Evolutionary conservation across 1,139 yeast genomes (phyloP), one percentile per base, ranked within the genome.

Genomic region (Komagataea norvegica): DNA sequence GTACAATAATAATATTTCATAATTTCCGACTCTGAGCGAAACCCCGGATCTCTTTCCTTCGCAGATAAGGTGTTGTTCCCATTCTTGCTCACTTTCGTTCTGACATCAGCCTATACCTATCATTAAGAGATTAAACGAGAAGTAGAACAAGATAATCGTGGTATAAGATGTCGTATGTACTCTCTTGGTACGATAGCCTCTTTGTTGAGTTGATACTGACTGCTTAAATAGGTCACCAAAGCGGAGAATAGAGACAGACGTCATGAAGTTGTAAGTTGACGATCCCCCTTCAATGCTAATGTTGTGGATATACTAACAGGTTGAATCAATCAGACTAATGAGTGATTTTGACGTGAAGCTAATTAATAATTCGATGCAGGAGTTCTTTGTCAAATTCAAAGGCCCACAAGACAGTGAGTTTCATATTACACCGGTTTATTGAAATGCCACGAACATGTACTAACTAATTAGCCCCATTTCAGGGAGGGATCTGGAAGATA

Each of bases 161-260:
- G 9, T 8, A 21, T 21, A 8, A 8, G 24, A 21, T 24, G 26
- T n/a, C 26, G 26, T 24, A 24, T 24, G 26, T 24, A n/a, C n/a
- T n/a, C n/a, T n/a, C n/a, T n/a, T n/a, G n/a, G n/a, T n/a, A n/a
- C n/a, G n/a, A n/a, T n/a, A n/a, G n/a, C n/a, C n/a, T n/a, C n/a
- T n/a, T n/a, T n/a, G n/a, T n/a, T n/a, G n/a, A n/a, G n/a, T n/a
- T n/a, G n/a, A n/a, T n/a, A n/a, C n/a, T n/a, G n/a, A n/a, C n/a
- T n/a, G n/a, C n/a, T n/a, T n/a, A 13, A n/a, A 5, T 2, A 52
- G 56, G 15, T 51, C 56, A 14, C 49, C 89, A 20, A 85, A 81
- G 56, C 79, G 95, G 67, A 77, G 98, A 49, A 89, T 91, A 52
- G 96, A 89, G 59, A 86, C 94, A 30, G 98, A 91, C 61, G 97